Conservation (phyloP, 306 rosid species). For the Prunus fruticosa region DNA sequence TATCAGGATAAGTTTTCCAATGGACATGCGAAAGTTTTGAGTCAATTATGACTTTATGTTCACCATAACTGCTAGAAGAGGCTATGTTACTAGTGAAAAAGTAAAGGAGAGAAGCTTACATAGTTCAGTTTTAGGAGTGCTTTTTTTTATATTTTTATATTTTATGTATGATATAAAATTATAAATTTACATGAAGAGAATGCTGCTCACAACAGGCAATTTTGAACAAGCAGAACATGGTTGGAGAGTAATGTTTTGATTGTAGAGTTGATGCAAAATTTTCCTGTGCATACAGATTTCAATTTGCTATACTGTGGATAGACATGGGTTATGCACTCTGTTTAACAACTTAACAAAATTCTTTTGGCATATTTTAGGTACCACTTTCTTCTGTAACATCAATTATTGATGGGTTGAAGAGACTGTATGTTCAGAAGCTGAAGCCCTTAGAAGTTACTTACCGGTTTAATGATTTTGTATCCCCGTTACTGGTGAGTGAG, state of each 20-base stretch:
- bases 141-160: neutral
- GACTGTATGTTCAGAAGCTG: constrained; percentile 82
- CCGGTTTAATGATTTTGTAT: constrained; percentile 74
- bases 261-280: neutral
- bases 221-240: neutral
- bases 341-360: neutral
- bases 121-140: neutral
- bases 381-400: constrained; percentile 84
- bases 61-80: neutral
- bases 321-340: neutral
- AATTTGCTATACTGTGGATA: neutral
- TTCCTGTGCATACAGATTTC: neutral
- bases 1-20: neutral
- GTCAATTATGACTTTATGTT: neutral
- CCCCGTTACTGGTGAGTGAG: constrained; percentile 69
- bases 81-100: neutral
- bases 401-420: constrained; percentile 80
- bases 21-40: neutral
- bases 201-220: too few species aligned
- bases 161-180: neutral
- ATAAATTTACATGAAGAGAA: neutral
- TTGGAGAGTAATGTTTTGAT: neutral
- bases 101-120: neutral
- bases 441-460: constrained; percentile 87
- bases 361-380: constrained; percentile 37